Evolutionary conservation across 768 basidiomycete genomes (phyloP).

Genomic region (Suillus americanus): DNA sequence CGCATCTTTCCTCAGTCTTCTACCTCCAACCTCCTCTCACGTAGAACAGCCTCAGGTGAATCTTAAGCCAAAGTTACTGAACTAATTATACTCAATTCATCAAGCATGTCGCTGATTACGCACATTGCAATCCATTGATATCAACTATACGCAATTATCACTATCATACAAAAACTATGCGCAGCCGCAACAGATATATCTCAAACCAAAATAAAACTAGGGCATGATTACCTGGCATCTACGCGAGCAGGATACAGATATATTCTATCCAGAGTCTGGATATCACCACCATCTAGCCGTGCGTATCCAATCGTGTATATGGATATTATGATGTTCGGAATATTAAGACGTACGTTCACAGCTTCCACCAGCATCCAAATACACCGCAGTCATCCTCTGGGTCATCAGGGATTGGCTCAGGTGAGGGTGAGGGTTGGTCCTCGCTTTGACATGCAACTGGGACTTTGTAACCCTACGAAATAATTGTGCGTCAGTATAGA

Average conservation of each 20-base stretch:
- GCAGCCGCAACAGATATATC: neutral
- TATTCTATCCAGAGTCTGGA: conserved; percentile 1
- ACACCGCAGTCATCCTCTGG: conserved; percentile 31
- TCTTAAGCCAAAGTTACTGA: neutral
- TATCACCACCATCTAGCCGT: neutral
- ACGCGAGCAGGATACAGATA: neutral
- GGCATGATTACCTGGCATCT: neutral
- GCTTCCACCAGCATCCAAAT: conserved; percentile 25
- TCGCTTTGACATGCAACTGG: conserved; percentile 39
- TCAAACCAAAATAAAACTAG: neutral
- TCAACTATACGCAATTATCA: neutral
- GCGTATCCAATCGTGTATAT: conserved; percentile 1
- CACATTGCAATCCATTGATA: neutral
- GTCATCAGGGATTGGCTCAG: conserved; percentile 32
- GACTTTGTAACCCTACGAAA: conserved; percentile 38
- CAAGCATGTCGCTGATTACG: neutral
- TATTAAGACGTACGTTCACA: conserved; percentile 2
- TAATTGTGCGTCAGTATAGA: neutral
- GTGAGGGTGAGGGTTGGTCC: conserved; percentile 24
- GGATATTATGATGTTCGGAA: neutral
- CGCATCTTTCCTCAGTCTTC: neutral
- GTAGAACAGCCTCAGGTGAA: neutral
- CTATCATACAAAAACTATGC: neutral
- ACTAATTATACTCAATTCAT: neutral
- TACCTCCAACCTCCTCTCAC: neutral